Evolutionary conservation across 225 moss, liverwort and hornwort genomes (phyloP).

Genomic region (Bryoerythrophyllum caledonicum): DNA sequence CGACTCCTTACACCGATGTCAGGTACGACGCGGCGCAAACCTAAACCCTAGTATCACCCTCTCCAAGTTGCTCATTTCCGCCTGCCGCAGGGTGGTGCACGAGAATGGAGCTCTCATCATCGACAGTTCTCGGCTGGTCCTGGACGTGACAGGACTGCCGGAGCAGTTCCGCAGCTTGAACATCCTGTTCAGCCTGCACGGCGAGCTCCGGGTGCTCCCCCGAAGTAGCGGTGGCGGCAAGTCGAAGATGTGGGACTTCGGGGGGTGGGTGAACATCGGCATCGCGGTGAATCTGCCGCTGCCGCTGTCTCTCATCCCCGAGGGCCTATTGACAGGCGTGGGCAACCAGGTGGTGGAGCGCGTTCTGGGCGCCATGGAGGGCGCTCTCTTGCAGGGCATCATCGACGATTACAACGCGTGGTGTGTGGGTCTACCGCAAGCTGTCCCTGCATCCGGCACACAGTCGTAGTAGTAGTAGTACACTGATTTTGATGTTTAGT

Average conservation of each 20-base stretch:
- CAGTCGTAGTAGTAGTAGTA: no score
- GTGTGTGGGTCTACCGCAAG: slow-evolving; percentile 36
- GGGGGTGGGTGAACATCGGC: slow-evolving; percentile 63
- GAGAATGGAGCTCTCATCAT: slow-evolving; percentile 63
- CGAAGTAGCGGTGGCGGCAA: neutral
- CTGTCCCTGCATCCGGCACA: slow-evolving; percentile 18
- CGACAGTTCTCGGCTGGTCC: slow-evolving; percentile 48
- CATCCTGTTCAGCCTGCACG: slow-evolving; percentile 49
- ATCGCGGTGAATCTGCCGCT: slow-evolving; percentile 59
- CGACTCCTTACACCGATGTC: slow-evolving; percentile 73
- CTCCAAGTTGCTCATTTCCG: neutral
- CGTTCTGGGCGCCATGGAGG: slow-evolving; percentile 79
- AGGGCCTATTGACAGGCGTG: slow-evolving; percentile 52
- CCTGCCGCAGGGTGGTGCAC: slow-evolving; percentile 64
- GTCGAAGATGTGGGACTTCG: slow-evolving; percentile 54
- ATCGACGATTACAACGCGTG: slow-evolving; percentile 75
- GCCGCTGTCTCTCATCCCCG: slow-evolving; percentile 80
- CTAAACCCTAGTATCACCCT: neutral
- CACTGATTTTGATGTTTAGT: no score
- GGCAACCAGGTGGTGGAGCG: slow-evolving; percentile 81
- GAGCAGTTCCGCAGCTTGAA: slow-evolving; percentile 65
- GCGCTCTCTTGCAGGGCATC: slow-evolving; percentile 73
- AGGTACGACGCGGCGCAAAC: slow-evolving; percentile 38
- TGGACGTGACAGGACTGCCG: slow-evolving; percentile 76
- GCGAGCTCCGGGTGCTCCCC: slow-evolving; percentile 57